These are phyloP conservation scores for Colletotrichum sp. DNA, from an alignment of 2,329 filamentous ascomycete genomes.

Conservation along the genomic window DNA sequence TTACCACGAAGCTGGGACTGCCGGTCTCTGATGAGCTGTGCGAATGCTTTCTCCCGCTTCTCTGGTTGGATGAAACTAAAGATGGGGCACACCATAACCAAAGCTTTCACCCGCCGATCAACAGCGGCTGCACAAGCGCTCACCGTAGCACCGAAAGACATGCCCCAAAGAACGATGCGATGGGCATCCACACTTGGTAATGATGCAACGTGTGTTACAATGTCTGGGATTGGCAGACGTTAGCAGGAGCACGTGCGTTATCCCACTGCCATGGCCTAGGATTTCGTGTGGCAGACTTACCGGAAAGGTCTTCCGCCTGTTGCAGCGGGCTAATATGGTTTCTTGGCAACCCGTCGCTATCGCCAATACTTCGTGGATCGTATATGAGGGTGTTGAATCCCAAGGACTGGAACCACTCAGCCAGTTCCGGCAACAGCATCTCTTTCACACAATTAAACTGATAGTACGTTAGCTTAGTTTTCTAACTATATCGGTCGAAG, in stretches of 20 bases:
- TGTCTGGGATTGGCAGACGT: not conserved
- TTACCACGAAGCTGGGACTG: slow-evolving; percentile 43
- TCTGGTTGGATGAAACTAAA: not conserved
- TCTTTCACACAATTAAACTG: slow-evolving; percentile 29
- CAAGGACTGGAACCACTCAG: slow-evolving; percentile 32
- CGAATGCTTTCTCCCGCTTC: slow-evolving; percentile 25
- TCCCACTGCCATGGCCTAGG: not conserved
- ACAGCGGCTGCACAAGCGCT: slow-evolving; percentile 30
- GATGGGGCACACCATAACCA: slow-evolving; percentile 22
- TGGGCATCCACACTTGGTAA: slow-evolving; percentile 16
- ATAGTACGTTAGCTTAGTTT: not conserved
- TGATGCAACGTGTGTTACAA: not conserved
- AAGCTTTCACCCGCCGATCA: slow-evolving; percentile 27
- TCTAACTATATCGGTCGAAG: no score
- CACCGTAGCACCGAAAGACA: slow-evolving; percentile 30
- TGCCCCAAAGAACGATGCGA: slow-evolving; percentile 32
- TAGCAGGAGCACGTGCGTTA: not conserved
- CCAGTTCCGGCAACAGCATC: slow-evolving; percentile 34
- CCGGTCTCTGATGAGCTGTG: slow-evolving; percentile 38
- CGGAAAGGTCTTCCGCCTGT: slow-evolving; percentile 21
- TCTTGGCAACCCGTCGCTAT: slow-evolving; percentile 41
- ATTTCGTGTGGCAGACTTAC: not conserved
- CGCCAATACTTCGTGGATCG: slow-evolving; percentile 39
- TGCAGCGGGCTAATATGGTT: slow-evolving; percentile 39
- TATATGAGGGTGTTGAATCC: slow-evolving; percentile 40